Evolutionary conservation across 1,284 basidiomycete species (phyloP).

Genomic region (Apiotrichum montevideense): DNA sequence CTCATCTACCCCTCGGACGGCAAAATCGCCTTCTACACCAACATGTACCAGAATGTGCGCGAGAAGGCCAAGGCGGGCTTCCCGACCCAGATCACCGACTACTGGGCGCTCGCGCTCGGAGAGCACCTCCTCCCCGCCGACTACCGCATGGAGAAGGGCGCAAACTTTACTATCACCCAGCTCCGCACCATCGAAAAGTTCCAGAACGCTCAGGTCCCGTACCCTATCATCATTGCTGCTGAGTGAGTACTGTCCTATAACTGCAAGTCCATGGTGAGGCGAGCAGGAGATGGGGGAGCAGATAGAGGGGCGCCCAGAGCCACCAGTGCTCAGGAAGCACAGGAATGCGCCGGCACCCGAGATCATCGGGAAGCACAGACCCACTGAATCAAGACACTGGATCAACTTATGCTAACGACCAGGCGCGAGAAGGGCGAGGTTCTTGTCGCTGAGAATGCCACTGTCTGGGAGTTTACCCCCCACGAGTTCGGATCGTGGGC

Average conservation of each 20-base stretch:
- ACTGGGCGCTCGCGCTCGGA: constrained; percentile 43
- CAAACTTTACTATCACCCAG: constrained; percentile 42
- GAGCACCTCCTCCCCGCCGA: constrained; percentile 41
- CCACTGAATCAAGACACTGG: neutral
- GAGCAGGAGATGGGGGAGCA: no score
- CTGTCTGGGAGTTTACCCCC: constrained; percentile 50
- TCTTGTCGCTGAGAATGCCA: constrained; percentile 47
- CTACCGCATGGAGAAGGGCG: constrained; percentile 35
- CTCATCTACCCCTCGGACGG: constrained; percentile 46
- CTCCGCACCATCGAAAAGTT: constrained; percentile 22
- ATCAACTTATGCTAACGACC: neutral
- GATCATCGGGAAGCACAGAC: no score
- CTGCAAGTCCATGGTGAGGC: no score
- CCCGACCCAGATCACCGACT: constrained; percentile 43
- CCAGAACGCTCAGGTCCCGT: constrained; percentile 33
- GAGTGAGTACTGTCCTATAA: constrained; percentile 30
- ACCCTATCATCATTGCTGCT: constrained; percentile 50
- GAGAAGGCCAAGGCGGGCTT: constrained; percentile 41
- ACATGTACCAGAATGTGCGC: constrained; percentile 38
- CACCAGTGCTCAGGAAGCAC: no score
- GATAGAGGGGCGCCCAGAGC: no score
- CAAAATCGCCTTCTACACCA: constrained; percentile 47
- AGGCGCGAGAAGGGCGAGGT: constrained; percentile 43
- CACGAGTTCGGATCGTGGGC: constrained; percentile 52
- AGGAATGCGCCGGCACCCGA: no score